Conservation (phyloP, 495 filamentous ascomycete genomes). For the Poronia punctata region DNA sequence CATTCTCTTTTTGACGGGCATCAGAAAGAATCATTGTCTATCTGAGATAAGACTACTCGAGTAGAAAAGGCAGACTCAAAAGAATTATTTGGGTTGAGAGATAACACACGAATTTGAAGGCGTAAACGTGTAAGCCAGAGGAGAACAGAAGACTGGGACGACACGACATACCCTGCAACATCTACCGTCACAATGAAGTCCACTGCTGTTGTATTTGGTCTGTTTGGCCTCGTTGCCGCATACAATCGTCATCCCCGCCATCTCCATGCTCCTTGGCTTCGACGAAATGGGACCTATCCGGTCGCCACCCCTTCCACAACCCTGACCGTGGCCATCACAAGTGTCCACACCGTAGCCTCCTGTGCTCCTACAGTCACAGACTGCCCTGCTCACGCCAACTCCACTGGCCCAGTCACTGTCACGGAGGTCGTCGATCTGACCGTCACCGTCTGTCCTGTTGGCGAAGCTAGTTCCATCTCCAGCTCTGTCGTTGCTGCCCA, state of each 20-base stretch:
- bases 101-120: conserved; percentile 11
- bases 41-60: conserved; percentile 22
- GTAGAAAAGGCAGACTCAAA: conserved; percentile 12
- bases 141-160: too few species aligned
- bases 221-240: conserved; percentile 37
- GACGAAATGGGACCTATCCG: conserved; percentile 28
- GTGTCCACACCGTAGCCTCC: conserved; percentile 53
- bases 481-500: conserved; percentile 30
- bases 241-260: conserved; percentile 34
- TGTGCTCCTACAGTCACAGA: conserved; percentile 56
- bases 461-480: conserved; percentile 32
- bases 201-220: conserved; percentile 33
- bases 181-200: conserved; percentile 40
- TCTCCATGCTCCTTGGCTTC: conserved; percentile 29
- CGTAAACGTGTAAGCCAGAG: too few species aligned
- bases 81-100: conserved; percentile 12
- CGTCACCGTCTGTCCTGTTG: conserved; percentile 40
- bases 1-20: conserved; percentile 24
- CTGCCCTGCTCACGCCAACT: conserved; percentile 49
- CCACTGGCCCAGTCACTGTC: conserved; percentile 33
- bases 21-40: conserved; percentile 21
- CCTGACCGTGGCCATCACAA: conserved; percentile 48
- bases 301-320: conserved; percentile 29
- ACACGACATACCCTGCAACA: conserved; percentile 3
- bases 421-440: conserved; percentile 40